A percentile compares a stretch with the other conserved stretches of the same genome.
These are phyloP conservation scores for Exophiala spinifera DNA, from an alignment of 2,329 filamentous ascomycete species.

Conservation along the genomic window DNA sequence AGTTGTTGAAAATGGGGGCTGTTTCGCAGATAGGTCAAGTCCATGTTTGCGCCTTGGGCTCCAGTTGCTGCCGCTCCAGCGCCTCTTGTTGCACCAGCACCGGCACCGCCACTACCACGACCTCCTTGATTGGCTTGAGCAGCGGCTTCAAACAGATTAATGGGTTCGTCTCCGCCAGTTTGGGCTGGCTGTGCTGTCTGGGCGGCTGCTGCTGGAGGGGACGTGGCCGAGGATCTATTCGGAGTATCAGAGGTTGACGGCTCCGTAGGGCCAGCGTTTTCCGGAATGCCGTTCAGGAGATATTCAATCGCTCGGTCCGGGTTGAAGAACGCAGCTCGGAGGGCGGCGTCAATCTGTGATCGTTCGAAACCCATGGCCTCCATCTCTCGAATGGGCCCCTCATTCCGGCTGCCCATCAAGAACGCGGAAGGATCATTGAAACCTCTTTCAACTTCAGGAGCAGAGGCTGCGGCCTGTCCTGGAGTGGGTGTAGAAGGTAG, in stretches of 20 bases:
- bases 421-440: slow-evolving; percentile 77
- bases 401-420: slow-evolving; percentile 77
- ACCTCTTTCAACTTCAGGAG: slow-evolving; percentile 45
- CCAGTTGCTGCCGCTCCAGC: slow-evolving; percentile 43
- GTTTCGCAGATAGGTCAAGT: slow-evolving; percentile 88
- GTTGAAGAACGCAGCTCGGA: slow-evolving; percentile 96
- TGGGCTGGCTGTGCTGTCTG: slow-evolving; percentile 37
- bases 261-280: slow-evolving; percentile 71
- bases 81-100: slow-evolving; percentile 30
- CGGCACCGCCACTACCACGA: slow-evolving; percentile 17
- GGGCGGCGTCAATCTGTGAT: slow-evolving; percentile 82
- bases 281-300: slow-evolving; percentile 86
- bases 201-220: slow-evolving; percentile 34
- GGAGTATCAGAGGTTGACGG: slow-evolving; percentile 39
- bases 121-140: slow-evolving; percentile 64
- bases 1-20: slow-evolving; percentile 98
- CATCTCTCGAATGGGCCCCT: slow-evolving; percentile 84
- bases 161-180: slow-evolving; percentile 56
- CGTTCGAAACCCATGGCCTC: slow-evolving; percentile 95
- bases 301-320: slow-evolving; percentile 97
- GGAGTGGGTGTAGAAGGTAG: slow-evolving; percentile 47
- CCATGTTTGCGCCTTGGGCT: slow-evolving; percentile 60
- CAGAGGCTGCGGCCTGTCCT: slow-evolving; percentile 36
- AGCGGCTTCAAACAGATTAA: slow-evolving; percentile 92
- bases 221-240: slow-evolving; percentile 25